These are phyloP conservation scores for Strobilomyces confusus DNA, from an alignment of 768 basidiomycete species.

Conservation along the genomic window DNA sequence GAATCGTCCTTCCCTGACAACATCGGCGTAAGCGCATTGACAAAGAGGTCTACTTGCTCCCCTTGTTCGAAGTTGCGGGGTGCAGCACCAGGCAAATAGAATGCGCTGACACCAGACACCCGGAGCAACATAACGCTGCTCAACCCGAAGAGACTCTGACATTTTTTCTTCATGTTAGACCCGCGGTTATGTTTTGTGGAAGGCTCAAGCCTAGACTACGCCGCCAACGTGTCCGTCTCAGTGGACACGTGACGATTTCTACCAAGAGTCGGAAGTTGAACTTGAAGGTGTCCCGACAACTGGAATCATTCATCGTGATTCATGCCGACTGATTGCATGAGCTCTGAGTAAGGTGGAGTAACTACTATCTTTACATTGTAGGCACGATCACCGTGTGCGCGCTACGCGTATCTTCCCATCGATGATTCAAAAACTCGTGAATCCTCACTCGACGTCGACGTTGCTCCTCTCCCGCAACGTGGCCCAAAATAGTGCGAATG, in stretches of 20 bases:
- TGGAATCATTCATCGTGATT: no score
- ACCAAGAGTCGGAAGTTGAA: no score
- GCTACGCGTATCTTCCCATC: not conserved
- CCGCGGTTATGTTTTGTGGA: not conserved
- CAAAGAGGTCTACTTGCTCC: constrained; percentile 74
- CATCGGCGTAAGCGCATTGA: constrained; percentile 90
- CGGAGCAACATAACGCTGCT: constrained; percentile 19
- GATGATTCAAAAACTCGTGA: constrained; percentile 38
- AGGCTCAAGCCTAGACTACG: not conserved
- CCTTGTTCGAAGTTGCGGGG: constrained; percentile 75
- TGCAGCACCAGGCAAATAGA: constrained; percentile 91
- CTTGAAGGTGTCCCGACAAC: no score
- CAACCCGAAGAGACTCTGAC: constrained; percentile 7
- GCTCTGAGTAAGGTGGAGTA: not conserved
- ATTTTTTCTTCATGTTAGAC: constrained; percentile 21
- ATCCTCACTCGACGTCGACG: constrained; percentile 37
- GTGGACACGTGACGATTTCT: constrained; percentile 22
- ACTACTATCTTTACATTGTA: not conserved
- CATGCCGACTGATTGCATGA: not conserved
- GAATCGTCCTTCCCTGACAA: constrained; percentile 60
- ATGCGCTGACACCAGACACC: constrained; percentile 43
- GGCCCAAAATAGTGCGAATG: constrained; percentile 58
- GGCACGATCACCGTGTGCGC: not conserved
- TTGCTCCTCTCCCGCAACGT: constrained; percentile 48
- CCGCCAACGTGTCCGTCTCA: not conserved